These are phyloP conservation scores for Lolium multiflorum DNA, from an alignment of 176 grass and related monocot genomes.

Conservation along the genomic window DNA sequence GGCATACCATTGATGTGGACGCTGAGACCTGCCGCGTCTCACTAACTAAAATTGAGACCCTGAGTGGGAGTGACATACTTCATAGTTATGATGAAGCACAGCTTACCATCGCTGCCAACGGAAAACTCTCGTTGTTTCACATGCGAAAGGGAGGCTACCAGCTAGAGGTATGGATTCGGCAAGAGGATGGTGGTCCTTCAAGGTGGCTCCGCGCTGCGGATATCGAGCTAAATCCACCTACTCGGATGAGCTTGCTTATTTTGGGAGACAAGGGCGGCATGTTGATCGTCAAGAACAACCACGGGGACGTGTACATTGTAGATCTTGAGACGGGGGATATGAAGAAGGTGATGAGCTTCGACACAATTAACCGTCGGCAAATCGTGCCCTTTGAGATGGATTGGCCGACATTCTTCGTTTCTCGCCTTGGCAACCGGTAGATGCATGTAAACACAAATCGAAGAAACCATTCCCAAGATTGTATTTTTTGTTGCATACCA, in stretches of 20 bases:
- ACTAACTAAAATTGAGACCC: not conserved
- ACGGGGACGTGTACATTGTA: not conserved
- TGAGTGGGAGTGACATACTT: accelerated
- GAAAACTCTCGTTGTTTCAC: not conserved
- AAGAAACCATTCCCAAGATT: not conserved
- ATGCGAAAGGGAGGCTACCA: not conserved
- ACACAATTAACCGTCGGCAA: not conserved
- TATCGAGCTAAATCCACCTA: not conserved
- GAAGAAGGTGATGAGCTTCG: not conserved
- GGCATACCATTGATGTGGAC: slow-evolving; percentile 4
- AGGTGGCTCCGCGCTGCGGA: not conserved
- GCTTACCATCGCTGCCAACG: not conserved
- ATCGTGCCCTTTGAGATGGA: slow-evolving; percentile 4
- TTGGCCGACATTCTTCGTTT: not conserved
- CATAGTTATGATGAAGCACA: not conserved
- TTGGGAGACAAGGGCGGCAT: not conserved
- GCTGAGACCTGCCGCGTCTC: not conserved
- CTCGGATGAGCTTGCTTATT: not conserved
- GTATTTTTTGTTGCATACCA: too few species aligned
- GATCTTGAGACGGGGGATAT: not conserved
- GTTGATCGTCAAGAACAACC: not conserved
- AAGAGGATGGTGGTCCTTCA: not conserved
- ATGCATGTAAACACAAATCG: not conserved
- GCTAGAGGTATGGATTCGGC: not conserved
- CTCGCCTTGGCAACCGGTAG: not conserved